Conservation (phyloP, 139 green algal species). For the Chlorella sp. region DNA sequence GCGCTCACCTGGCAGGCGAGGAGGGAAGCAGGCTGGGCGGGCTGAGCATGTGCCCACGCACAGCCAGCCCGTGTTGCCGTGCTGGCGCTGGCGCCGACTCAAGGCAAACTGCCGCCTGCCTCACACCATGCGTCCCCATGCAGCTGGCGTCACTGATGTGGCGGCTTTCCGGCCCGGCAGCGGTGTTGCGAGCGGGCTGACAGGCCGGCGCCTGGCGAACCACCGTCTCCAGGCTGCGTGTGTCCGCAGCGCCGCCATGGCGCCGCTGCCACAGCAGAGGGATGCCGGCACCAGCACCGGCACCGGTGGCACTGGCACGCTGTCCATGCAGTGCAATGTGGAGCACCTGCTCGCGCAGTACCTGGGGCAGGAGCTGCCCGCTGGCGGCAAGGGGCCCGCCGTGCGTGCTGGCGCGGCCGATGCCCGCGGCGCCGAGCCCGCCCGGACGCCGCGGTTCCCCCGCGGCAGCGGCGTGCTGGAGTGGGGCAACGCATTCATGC, state of each 20-base stretch:
- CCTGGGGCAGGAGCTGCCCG: conserved; percentile 15
- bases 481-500: conserved; percentile 22
- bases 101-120: too few species aligned
- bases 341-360: conserved; percentile 10
- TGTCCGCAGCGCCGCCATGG: neutral
- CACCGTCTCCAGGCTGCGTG: neutral
- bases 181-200: neutral
- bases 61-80: too few species aligned
- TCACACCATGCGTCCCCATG: neutral
- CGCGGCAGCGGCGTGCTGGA: conserved; percentile 27
- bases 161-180: conserved; percentile 13
- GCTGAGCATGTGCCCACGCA: too few species aligned
- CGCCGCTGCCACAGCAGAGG: neutral
- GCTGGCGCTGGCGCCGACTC: too few species aligned
- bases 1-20: too few species aligned
- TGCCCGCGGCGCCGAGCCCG: conserved; percentile 1
- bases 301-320: neutral
- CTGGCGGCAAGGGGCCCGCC: conserved; percentile 26
- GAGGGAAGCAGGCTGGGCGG: too few species aligned
- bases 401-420: conserved; percentile 13
- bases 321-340: neutral
- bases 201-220: neutral
- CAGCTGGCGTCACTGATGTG: conserved; percentile 17
- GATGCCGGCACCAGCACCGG: neutral
- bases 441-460: conserved; percentile 30